A percentile compares a stretch with the other conserved stretches of the same genome.
phyloP scores from a whole-genome alignment of 352 stramenopile genomes.

The Pythium phragmitis region DNA sequence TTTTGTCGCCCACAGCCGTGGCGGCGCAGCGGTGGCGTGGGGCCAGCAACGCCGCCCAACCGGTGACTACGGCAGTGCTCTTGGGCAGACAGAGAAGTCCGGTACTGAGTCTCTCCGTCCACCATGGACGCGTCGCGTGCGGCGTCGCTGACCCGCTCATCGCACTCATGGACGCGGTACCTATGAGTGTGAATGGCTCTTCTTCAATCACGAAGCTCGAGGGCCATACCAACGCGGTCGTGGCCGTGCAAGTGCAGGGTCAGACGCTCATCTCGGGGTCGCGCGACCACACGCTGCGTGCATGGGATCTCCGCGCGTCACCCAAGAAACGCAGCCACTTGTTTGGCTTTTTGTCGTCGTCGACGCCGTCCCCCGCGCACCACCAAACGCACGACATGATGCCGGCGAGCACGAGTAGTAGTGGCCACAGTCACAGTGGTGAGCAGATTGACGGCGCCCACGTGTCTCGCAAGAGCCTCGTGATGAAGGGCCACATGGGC shows the following conservation, averaged over 20 bases:
- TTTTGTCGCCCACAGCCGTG: constrained; percentile 5
- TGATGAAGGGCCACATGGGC: constrained; percentile 63
- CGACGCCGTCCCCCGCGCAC: constrained; percentile 5
- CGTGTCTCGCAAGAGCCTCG: constrained; percentile 62
- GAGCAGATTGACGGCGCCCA: constrained; percentile 46
- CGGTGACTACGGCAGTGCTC: not conserved
- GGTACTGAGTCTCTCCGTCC: constrained; percentile 55
- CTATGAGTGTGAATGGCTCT: not conserved
- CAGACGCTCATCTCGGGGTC: constrained; percentile 68
- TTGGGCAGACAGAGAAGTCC: constrained; percentile 26
- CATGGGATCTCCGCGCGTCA: constrained; percentile 67
- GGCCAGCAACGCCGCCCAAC: not conserved
- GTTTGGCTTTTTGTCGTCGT: constrained; percentile 59
- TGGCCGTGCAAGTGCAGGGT: constrained; percentile 56
- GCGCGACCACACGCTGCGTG: constrained; percentile 66
- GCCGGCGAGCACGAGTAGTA: constrained; percentile 17
- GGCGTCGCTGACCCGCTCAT: constrained; percentile 43
- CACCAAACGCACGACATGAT: not conserved
- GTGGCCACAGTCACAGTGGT: not conserved
- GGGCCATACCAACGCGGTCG: constrained; percentile 55
- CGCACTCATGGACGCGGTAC: constrained; percentile 38
- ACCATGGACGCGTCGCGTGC: constrained; percentile 50
- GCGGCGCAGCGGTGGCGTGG: constrained; percentile 8
- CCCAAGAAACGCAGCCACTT: constrained; percentile 50
- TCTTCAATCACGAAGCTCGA: constrained; percentile 34